Evolutionary conservation across 2,329 filamentous ascomycete species (phyloP), one percentile per base, ranked within the genome.

Genomic region (Aspergillus udagawae): DNA sequence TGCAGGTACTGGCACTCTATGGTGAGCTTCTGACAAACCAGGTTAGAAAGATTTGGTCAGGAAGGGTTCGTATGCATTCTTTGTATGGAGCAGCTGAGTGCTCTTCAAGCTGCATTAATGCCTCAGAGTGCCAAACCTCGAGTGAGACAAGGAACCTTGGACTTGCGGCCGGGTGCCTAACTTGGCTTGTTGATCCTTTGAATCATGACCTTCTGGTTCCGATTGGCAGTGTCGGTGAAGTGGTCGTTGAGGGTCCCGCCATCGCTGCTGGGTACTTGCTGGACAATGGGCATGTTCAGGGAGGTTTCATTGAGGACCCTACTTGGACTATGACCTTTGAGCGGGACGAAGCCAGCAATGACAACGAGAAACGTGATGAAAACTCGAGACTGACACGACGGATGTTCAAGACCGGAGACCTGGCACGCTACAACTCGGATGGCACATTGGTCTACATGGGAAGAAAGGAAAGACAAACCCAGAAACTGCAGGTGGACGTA

Each of bases 231-330:
- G 55, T 62, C 42, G 66, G 66, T 45, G 66, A 68, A 49, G 20
- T 68, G 6, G 25, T 63, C 1, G 51, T 70, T 5, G 66, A 70
- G 51, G 68, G 68, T 0, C 82, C 82, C 0, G 76, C 83, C 28
- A 79, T 87, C 0, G 82, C 82, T 3, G 71, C 79, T 14, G 83
- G 83, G 6, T 87, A 87, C 58, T 70, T 86, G n/a, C 77, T 78
- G 38, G 77, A 84, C 54, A 71, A 77, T 0, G 76, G 75, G n/a
- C 81, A 80, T 65, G 83, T 82, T 0, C 74, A 72, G 1, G 70
- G 73, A 6, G 77, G 75, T 0, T 87, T 87, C 57, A 79, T 87
- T 29, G 65, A 78, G 2, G 72, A 81, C 28, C 61, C 65, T 5
- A 12, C 38, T 17, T 70, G 67, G 67, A 28, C 59, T 17, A 32